A percentile compares a stretch with the other conserved stretches of the same genome.
Conservation (phyloP, 1,284 basidiomycete species). For the Austroboletus olivaceoglutinosus region DNA sequence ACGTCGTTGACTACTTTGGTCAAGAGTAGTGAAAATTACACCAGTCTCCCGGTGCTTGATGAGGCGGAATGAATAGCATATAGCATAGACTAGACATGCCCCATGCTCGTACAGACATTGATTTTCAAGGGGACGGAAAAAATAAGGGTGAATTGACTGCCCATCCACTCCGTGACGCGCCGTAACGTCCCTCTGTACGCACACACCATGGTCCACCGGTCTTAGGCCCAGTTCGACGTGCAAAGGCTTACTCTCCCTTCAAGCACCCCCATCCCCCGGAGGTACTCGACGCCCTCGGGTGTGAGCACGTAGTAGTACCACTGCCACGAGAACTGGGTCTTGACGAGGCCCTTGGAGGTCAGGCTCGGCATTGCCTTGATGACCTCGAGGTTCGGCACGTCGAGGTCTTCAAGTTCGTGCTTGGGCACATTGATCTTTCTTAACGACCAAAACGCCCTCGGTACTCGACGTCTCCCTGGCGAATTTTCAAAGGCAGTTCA, state of each 20-base stretch:
- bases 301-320: constrained; percentile 96
- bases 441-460: constrained; percentile 99
- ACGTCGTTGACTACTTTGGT: constrained; percentile 29
- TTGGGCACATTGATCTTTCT: constrained; percentile 98
- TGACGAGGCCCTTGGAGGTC: constrained; percentile 93
- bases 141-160: not conserved
- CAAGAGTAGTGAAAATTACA: constrained; percentile 5
- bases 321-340: constrained; percentile 98
- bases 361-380: constrained; percentile 99
- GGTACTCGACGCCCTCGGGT: constrained; percentile 92
- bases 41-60: not conserved
- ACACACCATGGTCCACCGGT: too few species aligned
- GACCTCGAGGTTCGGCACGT: constrained; percentile 96
- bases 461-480: too few species aligned
- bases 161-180: constrained; percentile 8
- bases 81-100: constrained; percentile 40
- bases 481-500: too few species aligned
- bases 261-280: constrained; percentile 86
- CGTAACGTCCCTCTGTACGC: too few species aligned
- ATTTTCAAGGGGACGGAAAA: constrained; percentile 23
- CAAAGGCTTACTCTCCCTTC: constrained; percentile 37
- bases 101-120: constrained; percentile 41
- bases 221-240: not conserved
- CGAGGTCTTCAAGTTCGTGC: constrained; percentile 97
- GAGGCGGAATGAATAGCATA: constrained; percentile 26